phyloP scores from a whole-genome alignment of 176 grass and related monocot species.

The Aegilops tauschii region DNA sequence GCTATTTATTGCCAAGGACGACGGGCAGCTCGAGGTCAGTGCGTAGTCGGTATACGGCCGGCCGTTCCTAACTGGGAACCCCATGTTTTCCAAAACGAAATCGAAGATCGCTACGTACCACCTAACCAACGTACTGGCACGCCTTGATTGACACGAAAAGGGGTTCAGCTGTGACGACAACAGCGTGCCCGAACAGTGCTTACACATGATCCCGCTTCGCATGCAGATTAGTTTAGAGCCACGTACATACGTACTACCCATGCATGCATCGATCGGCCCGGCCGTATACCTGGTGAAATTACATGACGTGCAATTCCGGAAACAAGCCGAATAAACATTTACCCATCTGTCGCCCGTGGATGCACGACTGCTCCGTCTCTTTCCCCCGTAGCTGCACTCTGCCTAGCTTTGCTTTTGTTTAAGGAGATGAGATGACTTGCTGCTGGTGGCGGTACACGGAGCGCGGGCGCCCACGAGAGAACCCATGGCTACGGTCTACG shows the following conservation, averaged over 20 bases:
- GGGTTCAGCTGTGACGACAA: neutral
- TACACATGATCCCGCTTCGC: neutral
- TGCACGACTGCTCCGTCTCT: neutral
- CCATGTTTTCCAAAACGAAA: neutral
- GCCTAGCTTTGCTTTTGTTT: slow-evolving; percentile 25
- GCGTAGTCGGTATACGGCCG: neutral
- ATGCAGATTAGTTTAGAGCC: neutral
- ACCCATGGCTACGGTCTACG: neutral
- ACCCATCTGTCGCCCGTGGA: neutral
- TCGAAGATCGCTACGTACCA: neutral
- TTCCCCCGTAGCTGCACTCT: slow-evolving; percentile 6
- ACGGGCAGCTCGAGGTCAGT: slow-evolving; percentile 21
- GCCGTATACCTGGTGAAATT: neutral
- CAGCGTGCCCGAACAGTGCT: neutral
- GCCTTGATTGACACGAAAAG: neutral
- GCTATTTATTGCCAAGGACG: slow-evolving; percentile 1
- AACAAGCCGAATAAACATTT: neutral
- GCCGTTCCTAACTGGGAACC: neutral
- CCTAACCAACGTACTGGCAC: neutral
- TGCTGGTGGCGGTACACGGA: neutral
- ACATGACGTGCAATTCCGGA: neutral
- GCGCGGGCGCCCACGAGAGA: slow-evolving; percentile 1
- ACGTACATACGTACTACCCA: too few species aligned
- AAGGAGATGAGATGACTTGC: slow-evolving; percentile 3
- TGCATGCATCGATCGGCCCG: too few species aligned